phyloP scores from a whole-genome alignment of 768 basidiomycete species.

The Suillus bovinus region DNA sequence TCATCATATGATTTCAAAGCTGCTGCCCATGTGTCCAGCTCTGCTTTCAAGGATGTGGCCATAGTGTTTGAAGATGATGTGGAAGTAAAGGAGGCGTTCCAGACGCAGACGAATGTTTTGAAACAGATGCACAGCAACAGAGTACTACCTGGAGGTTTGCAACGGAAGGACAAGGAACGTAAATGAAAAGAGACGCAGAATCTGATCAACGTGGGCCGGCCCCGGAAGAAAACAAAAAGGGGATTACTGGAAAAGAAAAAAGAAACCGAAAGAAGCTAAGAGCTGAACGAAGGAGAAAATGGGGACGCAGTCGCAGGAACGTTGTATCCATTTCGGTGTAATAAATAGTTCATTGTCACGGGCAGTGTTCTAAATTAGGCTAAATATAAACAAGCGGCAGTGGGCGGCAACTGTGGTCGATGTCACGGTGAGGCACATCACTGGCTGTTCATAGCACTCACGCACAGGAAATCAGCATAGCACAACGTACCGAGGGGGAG shows the following conservation, averaged over 20 bases:
- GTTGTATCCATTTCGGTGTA: background rate
- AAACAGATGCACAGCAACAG: constrained; percentile 14
- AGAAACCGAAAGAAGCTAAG: background rate
- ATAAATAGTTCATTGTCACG: background rate
- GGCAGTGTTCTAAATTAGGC: background rate
- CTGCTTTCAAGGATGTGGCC: constrained; percentile 59
- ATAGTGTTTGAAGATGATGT: constrained; percentile 13
- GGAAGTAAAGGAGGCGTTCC: constrained; percentile 20
- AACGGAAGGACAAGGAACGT: constrained; percentile 3
- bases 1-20: constrained; percentile 90
- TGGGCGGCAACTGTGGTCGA: background rate
- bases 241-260: background rate
- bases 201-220: background rate
- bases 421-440: background rate
- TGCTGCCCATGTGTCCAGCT: constrained; percentile 84
- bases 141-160: background rate
- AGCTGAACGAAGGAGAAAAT: background rate
- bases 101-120: constrained; percentile 23
- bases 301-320: background rate
- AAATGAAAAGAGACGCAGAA: background rate
- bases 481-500: background rate
- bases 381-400: constrained; percentile 1
- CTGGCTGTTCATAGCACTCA: background rate
- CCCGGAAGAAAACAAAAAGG: background rate
- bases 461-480: background rate